Base-by-base conservation (phyloP, 305 asterid species). In the Fraxinus albicans region DNA sequence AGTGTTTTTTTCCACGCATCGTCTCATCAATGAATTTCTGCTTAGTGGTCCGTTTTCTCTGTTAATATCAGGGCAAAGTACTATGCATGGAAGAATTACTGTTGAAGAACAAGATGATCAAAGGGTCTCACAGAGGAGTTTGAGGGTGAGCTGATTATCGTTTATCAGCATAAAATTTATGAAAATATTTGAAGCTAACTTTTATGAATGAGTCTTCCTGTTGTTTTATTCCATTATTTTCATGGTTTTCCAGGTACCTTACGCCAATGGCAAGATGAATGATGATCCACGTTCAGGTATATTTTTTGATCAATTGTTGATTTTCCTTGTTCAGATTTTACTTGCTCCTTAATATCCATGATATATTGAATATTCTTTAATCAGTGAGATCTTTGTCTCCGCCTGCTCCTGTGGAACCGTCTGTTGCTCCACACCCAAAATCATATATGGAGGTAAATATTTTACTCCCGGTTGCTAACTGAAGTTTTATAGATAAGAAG, bases 361-460 rank as follows among this genome's bases (percentile, higher is more conserved):
- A 73, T 33, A 34, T 73, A 23, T n/a, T 38, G 73, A 76, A 73
- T 84, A 38, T 78, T 86, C 80, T 83, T 74, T 89, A 85, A 33
- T 73, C 93, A 96, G 99, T 79, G 87, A 90, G 91, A 88, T 88
- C 99, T 85, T 63, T 85, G 65, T 92, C 97, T 17, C 97, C 95
- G 73, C 93, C 98, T 80, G 88, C 89, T 77, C 42, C 96, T 81
- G 88, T 79, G 81, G 97, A 93, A 83, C 93, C 97, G 21, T 86
- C 98, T 76, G 93, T 60, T 82, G 92, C 94, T 82, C 95, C 97
- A 82, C 97, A 93, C 81, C 94, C 98, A 13, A 90, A 91, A 85
- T 92, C 99, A 27, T 96, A 96, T 84, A 92, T 84, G 95, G 99
- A 96, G 92, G 99, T 96, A 87, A 79, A 25, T 79, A 29, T 83